These are phyloP conservation scores for Botrytis pseudocinerea DNA, from an alignment of 2,329 filamentous ascomycete genomes.

Conservation along the genomic window DNA sequence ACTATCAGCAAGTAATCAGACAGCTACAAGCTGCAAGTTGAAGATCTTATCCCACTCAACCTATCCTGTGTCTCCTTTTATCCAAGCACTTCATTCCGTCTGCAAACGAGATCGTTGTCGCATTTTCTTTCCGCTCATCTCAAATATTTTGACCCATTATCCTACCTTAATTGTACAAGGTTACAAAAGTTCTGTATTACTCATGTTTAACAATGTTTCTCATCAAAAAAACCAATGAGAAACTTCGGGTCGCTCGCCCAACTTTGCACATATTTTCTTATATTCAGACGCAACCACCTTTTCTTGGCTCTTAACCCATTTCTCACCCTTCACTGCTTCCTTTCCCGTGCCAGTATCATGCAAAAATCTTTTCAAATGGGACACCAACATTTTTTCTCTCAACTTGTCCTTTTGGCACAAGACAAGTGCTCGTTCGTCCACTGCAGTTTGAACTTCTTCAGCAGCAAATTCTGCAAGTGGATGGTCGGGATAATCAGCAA, in stretches of 20 bases:
- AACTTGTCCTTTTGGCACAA: not conserved
- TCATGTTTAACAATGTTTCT: too few species aligned
- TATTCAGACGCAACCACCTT: not conserved
- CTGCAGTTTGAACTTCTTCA: not conserved
- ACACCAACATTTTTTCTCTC: not conserved
- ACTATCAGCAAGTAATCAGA: not conserved
- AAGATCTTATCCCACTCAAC: not conserved
- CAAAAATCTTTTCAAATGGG: not conserved
- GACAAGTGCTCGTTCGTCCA: too few species aligned
- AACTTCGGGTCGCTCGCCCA: not conserved
- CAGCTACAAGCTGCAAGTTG: not conserved
- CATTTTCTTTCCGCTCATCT: not conserved
- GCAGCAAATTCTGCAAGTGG: not conserved
- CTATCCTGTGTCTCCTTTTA: not conserved
- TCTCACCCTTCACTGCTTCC: too few species aligned
- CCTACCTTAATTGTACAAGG: not conserved
- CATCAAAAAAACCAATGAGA: not conserved
- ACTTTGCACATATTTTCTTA: too few species aligned
- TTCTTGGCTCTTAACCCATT: not conserved
- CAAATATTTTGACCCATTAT: not conserved
- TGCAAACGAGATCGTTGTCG: too few species aligned
- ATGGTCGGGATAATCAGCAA: too few species aligned
- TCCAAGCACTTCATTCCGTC: not conserved
- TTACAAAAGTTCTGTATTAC: too few species aligned
- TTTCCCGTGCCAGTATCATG: too few species aligned